Conservation (phyloP, 1,139 yeast genomes). For the Candida neerlandica region DNA sequence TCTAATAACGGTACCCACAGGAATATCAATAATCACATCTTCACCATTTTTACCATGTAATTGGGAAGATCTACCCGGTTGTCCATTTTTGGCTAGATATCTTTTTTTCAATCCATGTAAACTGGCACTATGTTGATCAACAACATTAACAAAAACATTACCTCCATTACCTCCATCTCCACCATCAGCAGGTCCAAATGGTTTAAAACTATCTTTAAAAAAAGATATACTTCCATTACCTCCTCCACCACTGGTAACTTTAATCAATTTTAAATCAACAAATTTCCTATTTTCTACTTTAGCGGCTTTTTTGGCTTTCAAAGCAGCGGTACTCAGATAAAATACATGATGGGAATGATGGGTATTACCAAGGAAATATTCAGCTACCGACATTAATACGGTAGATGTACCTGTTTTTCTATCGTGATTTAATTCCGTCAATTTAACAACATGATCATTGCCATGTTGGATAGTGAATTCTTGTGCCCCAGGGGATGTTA, state of each 20-base stretch:
- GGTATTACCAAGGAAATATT: slow-evolving; percentile 45
- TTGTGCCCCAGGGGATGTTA: background rate
- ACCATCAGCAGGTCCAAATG: slow-evolving; percentile 95
- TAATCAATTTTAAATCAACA: slow-evolving; percentile 66
- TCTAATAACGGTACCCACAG: slow-evolving; percentile 83
- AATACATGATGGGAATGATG: slow-evolving; percentile 44
- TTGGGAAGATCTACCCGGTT: slow-evolving; percentile 71
- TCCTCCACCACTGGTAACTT: slow-evolving; percentile 78
- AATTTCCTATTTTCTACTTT: slow-evolving; percentile 44
- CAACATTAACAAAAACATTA: slow-evolving; percentile 77
- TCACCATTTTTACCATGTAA: slow-evolving; percentile 83
- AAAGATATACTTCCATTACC: slow-evolving; percentile 90
- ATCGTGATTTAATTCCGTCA: slow-evolving; percentile 1
- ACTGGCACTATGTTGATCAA: slow-evolving; percentile 61
- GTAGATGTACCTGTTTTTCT: slow-evolving; percentile 2
- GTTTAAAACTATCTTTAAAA: slow-evolving; percentile 78
- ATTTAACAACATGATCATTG: background rate
- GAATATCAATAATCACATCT: slow-evolving; percentile 80
- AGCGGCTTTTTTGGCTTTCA: slow-evolving; percentile 29
- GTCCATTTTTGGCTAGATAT: slow-evolving; percentile 75
- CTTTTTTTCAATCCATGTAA: slow-evolving; percentile 68
- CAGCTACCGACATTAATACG: slow-evolving; percentile 28
- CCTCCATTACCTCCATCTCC: slow-evolving; percentile 99
- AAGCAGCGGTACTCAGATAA: slow-evolving; percentile 12
- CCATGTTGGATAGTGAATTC: background rate